phyloP scores from a whole-genome alignment of 2,329 filamentous ascomycete genomes.

The Phaeosphaeriaceae sp. region DNA sequence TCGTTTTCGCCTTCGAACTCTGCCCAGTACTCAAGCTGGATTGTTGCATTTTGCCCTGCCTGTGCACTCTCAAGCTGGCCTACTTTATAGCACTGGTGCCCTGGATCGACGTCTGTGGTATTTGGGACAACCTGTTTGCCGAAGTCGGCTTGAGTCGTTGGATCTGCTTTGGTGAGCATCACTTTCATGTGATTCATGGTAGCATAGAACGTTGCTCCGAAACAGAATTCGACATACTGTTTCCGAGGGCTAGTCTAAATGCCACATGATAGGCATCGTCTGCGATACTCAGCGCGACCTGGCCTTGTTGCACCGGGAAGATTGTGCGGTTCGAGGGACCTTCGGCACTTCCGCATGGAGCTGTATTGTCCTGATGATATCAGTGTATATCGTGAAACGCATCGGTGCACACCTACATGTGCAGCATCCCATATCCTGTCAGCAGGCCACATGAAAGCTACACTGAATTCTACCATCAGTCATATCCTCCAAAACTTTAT shows the following conservation, averaged over 20 bases:
- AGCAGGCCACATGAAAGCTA: conserved; percentile 67
- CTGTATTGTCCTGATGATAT: conserved; percentile 56
- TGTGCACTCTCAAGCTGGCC: conserved; percentile 41
- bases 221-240: conserved; percentile 54
- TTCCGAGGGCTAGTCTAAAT: conserved; percentile 61
- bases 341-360: conserved; percentile 63
- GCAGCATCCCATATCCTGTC: conserved; percentile 64
- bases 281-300: conserved; percentile 63
- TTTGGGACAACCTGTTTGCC: conserved; percentile 40
- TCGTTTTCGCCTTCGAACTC: conserved; percentile 52
- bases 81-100: conserved; percentile 55
- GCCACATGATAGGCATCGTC: conserved; percentile 64
- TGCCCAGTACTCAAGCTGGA: conserved; percentile 54
- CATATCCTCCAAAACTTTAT: not conserved
- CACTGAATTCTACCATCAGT: conserved; percentile 22
- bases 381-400: not conserved
- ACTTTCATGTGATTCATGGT: too few species aligned
- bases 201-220: too few species aligned
- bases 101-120: conserved; percentile 51
- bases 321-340: conserved; percentile 59
- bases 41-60: conserved; percentile 54
- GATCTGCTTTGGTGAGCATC: conserved; percentile 38
- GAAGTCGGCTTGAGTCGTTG: conserved; percentile 51
- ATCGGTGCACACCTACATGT: conserved; percentile 18
- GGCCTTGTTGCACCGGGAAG: conserved; percentile 65